Percentiles rank a stretch among this genome's conserved stretches.
phyloP scores from a whole-genome alignment of 495 filamentous ascomycete species.

The Talaromyces trachyspermus region DNA sequence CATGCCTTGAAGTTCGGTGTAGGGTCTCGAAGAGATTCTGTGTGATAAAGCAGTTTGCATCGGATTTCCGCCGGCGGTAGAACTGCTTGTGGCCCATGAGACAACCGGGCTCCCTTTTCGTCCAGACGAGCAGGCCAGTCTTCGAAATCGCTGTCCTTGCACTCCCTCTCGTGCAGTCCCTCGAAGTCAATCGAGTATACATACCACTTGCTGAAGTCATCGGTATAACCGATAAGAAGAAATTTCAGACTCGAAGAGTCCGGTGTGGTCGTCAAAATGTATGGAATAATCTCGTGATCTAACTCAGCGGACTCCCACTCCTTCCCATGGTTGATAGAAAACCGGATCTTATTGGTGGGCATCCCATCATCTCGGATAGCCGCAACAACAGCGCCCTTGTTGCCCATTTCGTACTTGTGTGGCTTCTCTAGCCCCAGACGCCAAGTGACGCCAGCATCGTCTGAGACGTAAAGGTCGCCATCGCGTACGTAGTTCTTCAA shows the following conservation, averaged over 20 bases:
- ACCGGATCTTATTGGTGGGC: conserved; percentile 58
- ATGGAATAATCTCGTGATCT: conserved; percentile 52
- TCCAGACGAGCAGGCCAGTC: conserved; percentile 78
- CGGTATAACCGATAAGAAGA: conserved; percentile 51
- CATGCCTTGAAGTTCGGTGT: conserved; percentile 57
- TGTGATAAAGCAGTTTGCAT: conserved; percentile 82
- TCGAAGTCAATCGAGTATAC: conserved; percentile 73
- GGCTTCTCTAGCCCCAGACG: conserved; percentile 62
- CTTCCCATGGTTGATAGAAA: conserved; percentile 82
- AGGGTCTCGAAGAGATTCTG: conserved; percentile 69
- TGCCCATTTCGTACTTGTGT: conserved; percentile 92
- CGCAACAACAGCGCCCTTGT: conserved; percentile 79
- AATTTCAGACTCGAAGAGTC: conserved; percentile 92
- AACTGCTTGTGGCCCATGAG: conserved; percentile 92
- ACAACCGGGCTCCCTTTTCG: conserved; percentile 74
- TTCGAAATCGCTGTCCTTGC: conserved; percentile 74
- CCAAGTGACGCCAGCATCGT: conserved; percentile 88
- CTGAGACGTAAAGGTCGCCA: conserved; percentile 76
- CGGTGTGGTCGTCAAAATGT: conserved; percentile 71
- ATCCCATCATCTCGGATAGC: conserved; percentile 61
- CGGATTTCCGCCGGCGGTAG: conserved; percentile 72
- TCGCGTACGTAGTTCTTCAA: conserved; percentile 54
- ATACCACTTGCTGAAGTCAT: conserved; percentile 39
- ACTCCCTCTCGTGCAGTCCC: conserved; percentile 71
- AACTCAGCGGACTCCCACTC: conserved; percentile 64